These are phyloP conservation scores for Potentilla sterilis DNA, from an alignment of 306 rosid species.

Conservation along the genomic window DNA sequence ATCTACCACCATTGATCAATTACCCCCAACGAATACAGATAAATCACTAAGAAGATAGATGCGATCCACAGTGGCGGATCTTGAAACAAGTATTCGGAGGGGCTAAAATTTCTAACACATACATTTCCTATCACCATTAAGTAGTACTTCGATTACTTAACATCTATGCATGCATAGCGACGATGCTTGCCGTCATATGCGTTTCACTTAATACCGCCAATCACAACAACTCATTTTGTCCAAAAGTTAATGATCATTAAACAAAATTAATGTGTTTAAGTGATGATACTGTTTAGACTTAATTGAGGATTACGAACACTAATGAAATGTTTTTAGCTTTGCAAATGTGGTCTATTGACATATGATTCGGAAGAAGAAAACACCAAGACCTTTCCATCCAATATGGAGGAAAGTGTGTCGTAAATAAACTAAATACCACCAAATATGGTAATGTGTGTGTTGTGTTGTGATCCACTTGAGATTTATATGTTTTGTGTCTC, in stretches of 20 bases:
- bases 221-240: neutral
- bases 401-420: neutral
- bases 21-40: too few relatives aligned
- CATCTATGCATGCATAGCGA: neutral
- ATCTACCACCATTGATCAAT: too few relatives aligned
- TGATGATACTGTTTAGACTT: neutral
- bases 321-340: neutral
- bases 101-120: too few relatives aligned
- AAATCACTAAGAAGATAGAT: too few relatives aligned
- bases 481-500: constrained; percentile 50
- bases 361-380: neutral
- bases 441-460: neutral
- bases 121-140: too few relatives aligned
- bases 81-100: too few relatives aligned
- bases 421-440: neutral
- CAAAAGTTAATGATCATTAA: neutral
- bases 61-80: too few relatives aligned
- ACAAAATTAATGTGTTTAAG: neutral
- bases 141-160: neutral
- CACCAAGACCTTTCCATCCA: neutral
- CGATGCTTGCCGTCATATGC: neutral
- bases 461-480: constrained; percentile 55
- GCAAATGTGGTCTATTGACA: neutral
- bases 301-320: neutral
- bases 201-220: neutral